A percentile compares a stretch with the other conserved stretches of the same genome.
Conservation (phyloP, 140 eudicot species). For the Bidens hawaiensis region DNA sequence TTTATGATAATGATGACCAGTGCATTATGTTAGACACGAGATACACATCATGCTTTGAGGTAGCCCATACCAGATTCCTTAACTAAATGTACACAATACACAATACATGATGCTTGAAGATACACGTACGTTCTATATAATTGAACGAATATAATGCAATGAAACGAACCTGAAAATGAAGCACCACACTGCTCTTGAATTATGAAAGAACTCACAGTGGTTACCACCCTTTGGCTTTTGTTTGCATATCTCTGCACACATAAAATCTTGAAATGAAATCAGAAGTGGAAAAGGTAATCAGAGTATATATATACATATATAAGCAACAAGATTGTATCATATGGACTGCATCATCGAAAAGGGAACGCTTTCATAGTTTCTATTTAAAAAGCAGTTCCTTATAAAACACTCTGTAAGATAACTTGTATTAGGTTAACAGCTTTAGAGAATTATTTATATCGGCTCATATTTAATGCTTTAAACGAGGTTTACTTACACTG, state of each 20-base stretch:
- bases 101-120: neutral
- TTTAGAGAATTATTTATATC: no score
- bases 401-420: no score
- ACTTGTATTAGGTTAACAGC: no score
- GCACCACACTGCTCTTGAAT: constrained; percentile 5
- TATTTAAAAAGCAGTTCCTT: no score
- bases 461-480: no score
- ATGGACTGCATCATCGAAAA: constrained; percentile 1
- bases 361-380: constrained; percentile 8
- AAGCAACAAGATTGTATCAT: neutral
- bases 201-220: neutral
- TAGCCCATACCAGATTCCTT: constrained; percentile 9
- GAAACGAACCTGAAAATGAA: constrained; percentile 5
- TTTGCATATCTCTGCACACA: neutral
- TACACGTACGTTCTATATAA: neutral
- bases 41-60: constrained; percentile 13
- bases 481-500: no score
- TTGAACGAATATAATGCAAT: neutral
- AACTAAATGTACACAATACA: neutral
- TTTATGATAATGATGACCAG: constrained; percentile 62
- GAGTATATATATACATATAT: neutral
- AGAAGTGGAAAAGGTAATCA: neutral
- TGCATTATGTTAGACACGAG: constrained; percentile 68
- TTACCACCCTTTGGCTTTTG: constrained; percentile 12
- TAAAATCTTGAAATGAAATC: neutral